phyloP scores from a whole-genome alignment of 352 stramenopile species.

The Phytophthora brassicae region DNA sequence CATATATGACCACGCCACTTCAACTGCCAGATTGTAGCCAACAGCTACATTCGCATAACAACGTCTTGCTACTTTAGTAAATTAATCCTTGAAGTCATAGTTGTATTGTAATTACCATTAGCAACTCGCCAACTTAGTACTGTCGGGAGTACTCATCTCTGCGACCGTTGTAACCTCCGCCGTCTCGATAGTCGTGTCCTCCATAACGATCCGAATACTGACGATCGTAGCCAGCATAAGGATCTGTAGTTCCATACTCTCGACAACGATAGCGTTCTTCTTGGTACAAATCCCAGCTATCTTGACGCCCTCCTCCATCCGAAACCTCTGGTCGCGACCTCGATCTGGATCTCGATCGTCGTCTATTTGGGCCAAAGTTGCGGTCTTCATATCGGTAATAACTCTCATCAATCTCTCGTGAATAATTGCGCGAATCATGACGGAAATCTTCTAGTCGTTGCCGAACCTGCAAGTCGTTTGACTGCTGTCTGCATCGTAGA shows the following conservation, averaged over 20 bases:
- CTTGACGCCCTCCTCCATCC: background rate
- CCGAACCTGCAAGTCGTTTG: background rate
- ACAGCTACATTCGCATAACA: no score
- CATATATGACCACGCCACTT: background rate
- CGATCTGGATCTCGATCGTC: conserved; percentile 23
- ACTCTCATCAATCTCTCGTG: background rate
- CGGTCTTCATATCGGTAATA: background rate
- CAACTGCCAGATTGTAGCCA: no score
- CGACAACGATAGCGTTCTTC: conserved; percentile 9
- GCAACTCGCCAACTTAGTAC: conserved; percentile 4
- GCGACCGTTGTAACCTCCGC: conserved; percentile 1
- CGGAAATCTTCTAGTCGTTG: conserved; percentile 7
- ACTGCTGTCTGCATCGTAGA: conserved; percentile 7
- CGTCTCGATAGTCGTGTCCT: conserved; percentile 8
- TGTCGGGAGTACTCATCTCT: conserved; percentile 1
- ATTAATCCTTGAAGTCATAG: background rate
- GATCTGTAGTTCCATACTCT: conserved; percentile 2
- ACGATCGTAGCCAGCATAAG: conserved; percentile 7
- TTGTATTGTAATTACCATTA: background rate
- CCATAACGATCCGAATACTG: conserved; percentile 9
- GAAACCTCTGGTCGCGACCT: conserved; percentile 1
- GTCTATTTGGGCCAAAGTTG: background rate
- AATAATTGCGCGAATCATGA: conserved; percentile 1
- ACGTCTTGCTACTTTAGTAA: no score
- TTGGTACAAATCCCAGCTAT: conserved; percentile 8